Evolutionary conservation across 257 asterid genomes (phyloP), one percentile per base, ranked within the genome.

Genomic region (Solanum peruvianum): DNA sequence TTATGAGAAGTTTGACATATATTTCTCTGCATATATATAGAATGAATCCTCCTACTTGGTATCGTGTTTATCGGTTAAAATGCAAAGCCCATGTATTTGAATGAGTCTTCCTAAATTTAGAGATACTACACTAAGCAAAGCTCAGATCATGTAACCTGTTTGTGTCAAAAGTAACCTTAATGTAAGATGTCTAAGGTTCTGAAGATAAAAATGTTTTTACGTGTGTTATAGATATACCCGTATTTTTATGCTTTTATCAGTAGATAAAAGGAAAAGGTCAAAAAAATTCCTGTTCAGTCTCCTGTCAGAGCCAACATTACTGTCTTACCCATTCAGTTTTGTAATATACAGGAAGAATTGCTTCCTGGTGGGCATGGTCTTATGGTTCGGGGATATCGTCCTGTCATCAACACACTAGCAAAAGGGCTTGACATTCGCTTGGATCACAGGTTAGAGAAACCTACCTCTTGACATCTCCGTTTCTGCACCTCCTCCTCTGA

Each of bases 331-430:
- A 33, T 72, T 18, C 58, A 49, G 42, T 72, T 39, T 49, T 86
- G 73, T 52, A 27, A 75, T 89, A 21, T 76, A 76, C 90, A 95
- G 99, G 99, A 97, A 90, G 99, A 87, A 87, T 89, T 97, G 96
- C 97, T 97, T 86, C 99, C 99, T 37, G 99, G 99, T 84, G 99
- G 99, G 70, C 99, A 97, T 87, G 99, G 99, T 75, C 96, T 97
- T 85, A 97, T 97, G 99, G 99, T 97, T 69, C 93, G 99, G 64
- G 99, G 99, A 66, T 97, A 97, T 88, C 96, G 90, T 87, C 99
- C 99, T 31, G 99, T 97, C 70, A 90, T 97, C 85, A 97, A 97
- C 81, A 91, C 98, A 25, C 97, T 97, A 27, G 99, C 99, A 6
- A 93, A 94, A 90, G 99, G 98, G 90, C 98, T 95, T 76, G 99